phyloP scores from a whole-genome alignment of 768 basidiomycete species.

The Russula brevipes region DNA sequence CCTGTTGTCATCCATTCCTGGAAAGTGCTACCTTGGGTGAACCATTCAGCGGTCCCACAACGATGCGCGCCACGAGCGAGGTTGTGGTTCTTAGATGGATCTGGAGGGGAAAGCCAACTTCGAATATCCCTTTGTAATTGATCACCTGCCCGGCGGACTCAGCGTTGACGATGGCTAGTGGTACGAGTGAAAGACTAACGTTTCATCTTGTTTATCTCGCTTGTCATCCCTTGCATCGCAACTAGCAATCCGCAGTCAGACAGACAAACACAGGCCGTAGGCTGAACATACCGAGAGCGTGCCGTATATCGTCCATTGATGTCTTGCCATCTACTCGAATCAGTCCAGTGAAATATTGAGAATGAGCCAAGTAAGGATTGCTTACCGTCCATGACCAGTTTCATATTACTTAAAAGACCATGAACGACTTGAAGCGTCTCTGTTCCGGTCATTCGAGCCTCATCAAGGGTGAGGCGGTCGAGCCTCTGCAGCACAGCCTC shows the following conservation, averaged over 20 bases:
- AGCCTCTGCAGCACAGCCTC: neutral
- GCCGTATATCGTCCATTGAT: neutral
- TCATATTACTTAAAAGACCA: neutral
- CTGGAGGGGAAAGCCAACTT: constrained; percentile 1
- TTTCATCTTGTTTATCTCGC: constrained; percentile 1
- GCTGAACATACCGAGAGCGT: neutral
- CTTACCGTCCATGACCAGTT: neutral
- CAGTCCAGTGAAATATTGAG: neutral
- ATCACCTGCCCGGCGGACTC: neutral
- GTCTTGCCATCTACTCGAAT: neutral
- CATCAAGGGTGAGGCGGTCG: neutral
- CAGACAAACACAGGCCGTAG: too few species aligned
- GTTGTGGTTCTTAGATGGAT: neutral
- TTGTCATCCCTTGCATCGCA: neutral
- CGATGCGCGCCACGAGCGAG: neutral
- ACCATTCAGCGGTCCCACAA: neutral
- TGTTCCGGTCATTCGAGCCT: neutral
- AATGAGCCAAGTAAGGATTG: neutral
- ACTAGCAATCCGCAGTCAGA: neutral
- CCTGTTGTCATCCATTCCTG: neutral
- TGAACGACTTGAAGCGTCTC: neutral
- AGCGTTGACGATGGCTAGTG: neutral
- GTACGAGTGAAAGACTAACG: neutral
- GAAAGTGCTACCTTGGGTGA: neutral
- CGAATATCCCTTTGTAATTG: neutral